phyloP scores from a whole-genome alignment of 169 alveolate species.

The Eimeria maxima region DNA sequence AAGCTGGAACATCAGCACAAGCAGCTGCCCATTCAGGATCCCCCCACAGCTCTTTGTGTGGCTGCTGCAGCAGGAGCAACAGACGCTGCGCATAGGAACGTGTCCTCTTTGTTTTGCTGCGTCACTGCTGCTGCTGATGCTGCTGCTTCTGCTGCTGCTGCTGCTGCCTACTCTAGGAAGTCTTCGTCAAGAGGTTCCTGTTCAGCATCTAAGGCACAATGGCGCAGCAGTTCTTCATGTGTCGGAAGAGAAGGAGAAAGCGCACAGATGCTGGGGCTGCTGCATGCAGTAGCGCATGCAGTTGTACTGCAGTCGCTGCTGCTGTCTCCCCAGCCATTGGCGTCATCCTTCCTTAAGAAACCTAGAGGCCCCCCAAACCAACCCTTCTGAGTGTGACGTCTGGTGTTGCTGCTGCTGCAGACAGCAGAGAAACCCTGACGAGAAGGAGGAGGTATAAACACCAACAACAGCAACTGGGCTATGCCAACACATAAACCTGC shows the following conservation, averaged over 20 bases:
- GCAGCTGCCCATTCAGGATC: neutral
- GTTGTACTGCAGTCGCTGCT: neutral
- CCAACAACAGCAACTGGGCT: conserved; percentile 53
- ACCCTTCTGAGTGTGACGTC: neutral
- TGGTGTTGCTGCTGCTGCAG: conserved; percentile 26
- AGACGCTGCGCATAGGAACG: neutral
- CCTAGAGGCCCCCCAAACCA: neutral
- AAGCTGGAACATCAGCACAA: too few relatives aligned
- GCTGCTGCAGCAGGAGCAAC: neutral
- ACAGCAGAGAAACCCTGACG: conserved; percentile 26
- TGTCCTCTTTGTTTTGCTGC: neutral
- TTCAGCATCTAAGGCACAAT: neutral
- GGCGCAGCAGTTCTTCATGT: conserved; percentile 33
- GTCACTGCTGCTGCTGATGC: neutral
- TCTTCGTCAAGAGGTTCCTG: neutral
- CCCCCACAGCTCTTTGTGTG: neutral
- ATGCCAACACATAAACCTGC: conserved; percentile 38
- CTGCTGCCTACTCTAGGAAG: neutral
- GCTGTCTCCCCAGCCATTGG: neutral
- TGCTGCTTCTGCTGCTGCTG: neutral
- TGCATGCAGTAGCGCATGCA: neutral
- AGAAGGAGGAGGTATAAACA: conserved; percentile 36
- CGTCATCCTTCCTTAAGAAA: neutral
- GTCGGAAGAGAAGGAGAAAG: conserved; percentile 24
- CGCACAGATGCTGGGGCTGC: conserved; percentile 1